Conservation (phyloP, 805 yeast genomes). For the Schwanniomyces yamadae region DNA sequence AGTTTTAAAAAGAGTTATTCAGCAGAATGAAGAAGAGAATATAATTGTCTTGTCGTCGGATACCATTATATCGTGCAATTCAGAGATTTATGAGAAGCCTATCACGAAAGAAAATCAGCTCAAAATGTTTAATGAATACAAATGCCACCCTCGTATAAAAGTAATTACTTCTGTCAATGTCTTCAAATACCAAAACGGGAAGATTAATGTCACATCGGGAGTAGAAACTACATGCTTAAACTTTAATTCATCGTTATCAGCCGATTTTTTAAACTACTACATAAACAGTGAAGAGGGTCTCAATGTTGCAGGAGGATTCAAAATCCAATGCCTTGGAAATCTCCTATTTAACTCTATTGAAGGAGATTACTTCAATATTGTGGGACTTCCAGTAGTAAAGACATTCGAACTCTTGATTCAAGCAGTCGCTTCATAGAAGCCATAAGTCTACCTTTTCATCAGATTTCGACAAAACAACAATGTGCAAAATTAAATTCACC, state of each 20-base stretch:
- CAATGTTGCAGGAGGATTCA: conserved; percentile 91
- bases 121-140: conserved; percentile 28
- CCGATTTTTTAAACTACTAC: conserved; percentile 59
- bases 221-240: conserved; percentile 46
- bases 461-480: too few relatives aligned
- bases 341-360: conserved; percentile 57
- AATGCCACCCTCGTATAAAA: conserved; percentile 16
- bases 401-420: conserved; percentile 46
- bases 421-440: not conserved
- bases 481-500: too few relatives aligned
- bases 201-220: conserved; percentile 5
- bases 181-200: conserved; percentile 14
- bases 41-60: conserved; percentile 63
- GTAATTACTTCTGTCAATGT: conserved; percentile 38
- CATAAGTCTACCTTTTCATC: too few relatives aligned
- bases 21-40: conserved; percentile 20
- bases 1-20: conserved; percentile 48
- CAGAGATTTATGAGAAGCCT: conserved; percentile 79
- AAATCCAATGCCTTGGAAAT: conserved; percentile 73
- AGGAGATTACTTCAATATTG: conserved; percentile 86
- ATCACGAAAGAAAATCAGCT: conserved; percentile 24
- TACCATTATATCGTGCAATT: conserved; percentile 65
- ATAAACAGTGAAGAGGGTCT: conserved; percentile 71
- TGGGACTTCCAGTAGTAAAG: conserved; percentile 75
- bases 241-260: conserved; percentile 43